Conservation (phyloP, 1,139 yeast species). For the Pichia inconspicua region DNA sequence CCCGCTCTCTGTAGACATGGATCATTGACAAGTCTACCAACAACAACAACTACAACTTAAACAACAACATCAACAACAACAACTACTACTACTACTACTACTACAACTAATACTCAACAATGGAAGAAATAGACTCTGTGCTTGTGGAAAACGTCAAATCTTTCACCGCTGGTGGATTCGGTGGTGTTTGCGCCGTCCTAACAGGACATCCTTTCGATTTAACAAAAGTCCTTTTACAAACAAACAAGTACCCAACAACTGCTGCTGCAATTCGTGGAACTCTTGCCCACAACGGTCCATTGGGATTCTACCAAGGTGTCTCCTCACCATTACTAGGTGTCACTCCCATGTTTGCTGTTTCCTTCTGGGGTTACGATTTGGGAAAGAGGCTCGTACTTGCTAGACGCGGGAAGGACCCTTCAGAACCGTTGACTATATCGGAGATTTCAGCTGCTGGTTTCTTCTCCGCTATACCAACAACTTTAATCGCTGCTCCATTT, state of each 20-base stretch:
- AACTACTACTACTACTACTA: no score
- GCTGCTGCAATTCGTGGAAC: constrained; percentile 63
- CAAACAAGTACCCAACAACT: constrained; percentile 57
- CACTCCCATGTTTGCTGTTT: constrained; percentile 96
- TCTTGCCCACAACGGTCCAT: constrained; percentile 60
- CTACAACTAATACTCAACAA: constrained; percentile 3
- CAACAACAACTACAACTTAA: no score
- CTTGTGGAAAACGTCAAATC: constrained; percentile 49
- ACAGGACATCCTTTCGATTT: constrained; percentile 97
- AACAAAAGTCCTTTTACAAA: constrained; percentile 85
- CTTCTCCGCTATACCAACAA: constrained; percentile 89
- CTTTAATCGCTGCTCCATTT: constrained; percentile 92
- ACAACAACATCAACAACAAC: no score
- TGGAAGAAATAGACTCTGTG: constrained; percentile 28
- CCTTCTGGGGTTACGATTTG: constrained; percentile 96
- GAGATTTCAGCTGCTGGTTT: constrained; percentile 90
- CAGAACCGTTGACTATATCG: constrained; percentile 34
- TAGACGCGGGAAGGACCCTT: constrained; percentile 32
- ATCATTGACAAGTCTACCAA: no score
- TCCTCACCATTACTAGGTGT: constrained; percentile 84
- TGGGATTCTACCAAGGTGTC: constrained; percentile 87
- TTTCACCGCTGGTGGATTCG: constrained; percentile 84
- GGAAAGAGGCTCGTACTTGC: constrained; percentile 69
- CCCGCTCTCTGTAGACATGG: not conserved
- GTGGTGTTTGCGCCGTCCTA: constrained; percentile 76